These are phyloP conservation scores for Berkeleyomyces basicola DNA, from an alignment of 2,329 filamentous ascomycete genomes.

Conservation along the genomic window DNA sequence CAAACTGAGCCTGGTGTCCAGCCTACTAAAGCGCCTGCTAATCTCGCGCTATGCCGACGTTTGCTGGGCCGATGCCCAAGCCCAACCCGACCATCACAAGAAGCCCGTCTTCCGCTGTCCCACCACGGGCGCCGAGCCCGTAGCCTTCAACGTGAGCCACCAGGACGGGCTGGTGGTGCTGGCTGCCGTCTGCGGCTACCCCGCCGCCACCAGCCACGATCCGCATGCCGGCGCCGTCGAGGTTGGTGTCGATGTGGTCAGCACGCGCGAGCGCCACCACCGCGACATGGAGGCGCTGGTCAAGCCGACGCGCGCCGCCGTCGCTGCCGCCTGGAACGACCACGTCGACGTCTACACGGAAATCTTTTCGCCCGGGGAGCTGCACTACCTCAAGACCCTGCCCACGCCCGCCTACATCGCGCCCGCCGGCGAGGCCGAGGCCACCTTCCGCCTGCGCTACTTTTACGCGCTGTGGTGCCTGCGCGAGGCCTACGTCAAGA, in stretches of 20 bases:
- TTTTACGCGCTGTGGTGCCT: slow-evolving; percentile 70
- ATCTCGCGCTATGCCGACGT: slow-evolving; percentile 41
- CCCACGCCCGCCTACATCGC: background rate
- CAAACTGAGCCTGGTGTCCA: slow-evolving; percentile 55
- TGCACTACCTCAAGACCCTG: slow-evolving; percentile 40
- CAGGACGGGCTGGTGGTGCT: slow-evolving; percentile 60
- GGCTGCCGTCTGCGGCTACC: slow-evolving; percentile 32
- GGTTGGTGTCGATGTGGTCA: slow-evolving; percentile 62
- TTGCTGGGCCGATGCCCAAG: slow-evolving; percentile 41
- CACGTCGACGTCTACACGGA: slow-evolving; percentile 60
- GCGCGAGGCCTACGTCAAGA: slow-evolving; percentile 69
- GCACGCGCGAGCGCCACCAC: slow-evolving; percentile 50
- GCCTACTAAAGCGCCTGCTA: slow-evolving; percentile 56
- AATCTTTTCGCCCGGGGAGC: slow-evolving; percentile 48
- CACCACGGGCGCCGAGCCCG: slow-evolving; percentile 28
- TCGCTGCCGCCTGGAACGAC: slow-evolving; percentile 42
- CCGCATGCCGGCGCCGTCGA: slow-evolving; percentile 21
- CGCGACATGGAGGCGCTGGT: slow-evolving; percentile 40
- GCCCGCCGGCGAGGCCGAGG: background rate
- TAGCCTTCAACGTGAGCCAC: slow-evolving; percentile 63
- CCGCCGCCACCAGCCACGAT: slow-evolving; percentile 6
- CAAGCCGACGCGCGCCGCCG: slow-evolving; percentile 16
- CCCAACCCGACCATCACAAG: slow-evolving; percentile 37
- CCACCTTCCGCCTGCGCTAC: slow-evolving; percentile 44
- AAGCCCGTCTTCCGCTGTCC: slow-evolving; percentile 38